Conservation (phyloP, 202 grass and related monocot species). For the Setaria viridis region DNA sequence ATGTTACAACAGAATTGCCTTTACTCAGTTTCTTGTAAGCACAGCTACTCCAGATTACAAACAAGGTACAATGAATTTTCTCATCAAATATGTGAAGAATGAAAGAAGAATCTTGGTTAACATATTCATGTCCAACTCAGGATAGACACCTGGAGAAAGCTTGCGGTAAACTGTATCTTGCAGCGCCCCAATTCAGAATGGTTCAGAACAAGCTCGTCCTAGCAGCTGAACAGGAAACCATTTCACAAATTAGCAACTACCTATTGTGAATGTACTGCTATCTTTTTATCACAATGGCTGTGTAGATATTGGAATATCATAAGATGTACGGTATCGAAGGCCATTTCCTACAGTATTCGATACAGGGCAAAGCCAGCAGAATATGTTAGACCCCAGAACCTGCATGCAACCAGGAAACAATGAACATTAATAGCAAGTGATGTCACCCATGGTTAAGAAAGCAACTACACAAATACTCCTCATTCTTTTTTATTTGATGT, state of each 20-base stretch:
- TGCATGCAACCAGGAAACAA: conserved; percentile 35
- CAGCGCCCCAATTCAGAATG: conserved; percentile 24
- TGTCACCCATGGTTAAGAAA: neutral
- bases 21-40: neutral
- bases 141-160: conserved; percentile 2
- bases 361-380: conserved; percentile 78
- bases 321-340: conserved; percentile 66
- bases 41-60: conserved; percentile 38
- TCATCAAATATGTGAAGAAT: conserved; percentile 23
- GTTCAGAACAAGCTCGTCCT: conserved; percentile 14
- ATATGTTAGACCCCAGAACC: conserved; percentile 81
- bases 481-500: neutral
- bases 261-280: conserved; percentile 51
- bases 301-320: conserved; percentile 62
- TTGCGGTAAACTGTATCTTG: conserved; percentile 12
- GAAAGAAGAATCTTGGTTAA: conserved; percentile 31
- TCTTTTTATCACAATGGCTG: conserved; percentile 50
- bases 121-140: conserved; percentile 17
- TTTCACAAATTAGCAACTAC: conserved; percentile 33
- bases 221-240: conserved; percentile 19
- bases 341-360: conserved; percentile 61
- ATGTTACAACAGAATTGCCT: conserved; percentile 41
- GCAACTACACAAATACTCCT: conserved; percentile 11
- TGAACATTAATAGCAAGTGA: conserved; percentile 11
- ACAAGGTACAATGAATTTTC: conserved; percentile 8